Base-by-base conservation (phyloP, 2,329 filamentous ascomycete genomes). In the Fusarium xylarioides region DNA sequence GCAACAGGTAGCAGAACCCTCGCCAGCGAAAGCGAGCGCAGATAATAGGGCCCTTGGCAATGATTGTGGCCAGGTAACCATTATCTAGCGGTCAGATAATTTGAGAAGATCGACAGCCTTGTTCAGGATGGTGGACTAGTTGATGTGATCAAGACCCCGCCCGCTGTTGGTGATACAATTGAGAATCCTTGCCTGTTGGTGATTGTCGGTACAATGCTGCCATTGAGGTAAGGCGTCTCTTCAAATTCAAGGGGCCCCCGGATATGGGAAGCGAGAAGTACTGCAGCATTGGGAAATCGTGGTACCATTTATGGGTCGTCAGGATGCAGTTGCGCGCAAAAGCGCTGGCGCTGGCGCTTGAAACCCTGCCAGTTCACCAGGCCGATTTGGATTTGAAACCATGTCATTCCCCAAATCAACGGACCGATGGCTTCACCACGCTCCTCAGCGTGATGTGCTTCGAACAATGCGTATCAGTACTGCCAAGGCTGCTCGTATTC, bases 151-250 rank as follows among this genome's bases (percentile, higher is more conserved):
- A 70, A 74, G 40, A 38, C 55, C 71, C 70, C 66, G 71, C 71
- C 70, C 66, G 71, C 58, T 74, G 71, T 74, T 73, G 71, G 71
- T 74, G 71, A 71, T 74, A 59, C 63, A 73, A 42, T 49, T 54
- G 57, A 55, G 37, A 65, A 68, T 60, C 71, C 71, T 61, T 71
- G 71, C 67, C 50, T 71, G 71, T 68, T 53, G 42, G 52, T 40
- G 49, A 42, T 50, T 47, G 44, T 57, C 35, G 66, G 56, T 68
- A 60, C 71, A 58, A 73, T 59, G 67, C 68, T 68, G 56, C 59
- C 55, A 64, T 50, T 44, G 61, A 37, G 56, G 65, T 18, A 57
- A 57, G 63, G 71, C 67, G 63, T 64, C 58, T 74, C 55, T 74
- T 73, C 58, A 71, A 68, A 68, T 50, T 68, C 54, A 49, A 66